These are phyloP conservation scores for Fusarium pseudograminearum DNA, from an alignment of 2,329 filamentous ascomycete species.

Conservation along the genomic window DNA sequence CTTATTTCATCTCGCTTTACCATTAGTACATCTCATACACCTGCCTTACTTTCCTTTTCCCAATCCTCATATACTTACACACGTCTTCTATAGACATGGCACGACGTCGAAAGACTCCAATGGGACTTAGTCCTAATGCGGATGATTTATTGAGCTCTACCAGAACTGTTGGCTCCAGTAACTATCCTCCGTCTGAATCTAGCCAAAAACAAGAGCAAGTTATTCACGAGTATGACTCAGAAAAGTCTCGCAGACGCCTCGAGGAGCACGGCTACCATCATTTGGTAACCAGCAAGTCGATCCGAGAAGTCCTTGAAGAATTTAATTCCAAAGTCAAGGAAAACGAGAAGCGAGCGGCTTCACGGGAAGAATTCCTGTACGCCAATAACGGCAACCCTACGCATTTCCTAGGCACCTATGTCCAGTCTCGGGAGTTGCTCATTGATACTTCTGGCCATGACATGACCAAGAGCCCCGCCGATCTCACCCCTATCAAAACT, in stretches of 20 bases:
- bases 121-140: neutral
- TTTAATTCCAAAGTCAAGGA: neutral
- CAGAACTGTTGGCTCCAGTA: too few relatives aligned
- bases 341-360: neutral
- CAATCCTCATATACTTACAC: neutral
- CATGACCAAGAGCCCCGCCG: neutral
- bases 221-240: neutral
- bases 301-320: neutral
- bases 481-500: neutral
- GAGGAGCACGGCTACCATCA: constrained; percentile 1
- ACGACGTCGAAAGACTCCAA: neutral
- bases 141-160: neutral
- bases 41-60: neutral
- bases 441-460: neutral
- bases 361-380: neutral
- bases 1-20: neutral
- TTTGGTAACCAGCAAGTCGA: neutral
- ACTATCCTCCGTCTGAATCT: neutral
- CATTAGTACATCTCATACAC: neutral
- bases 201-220: neutral
- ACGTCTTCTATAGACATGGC: neutral
- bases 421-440: neutral
- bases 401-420: neutral
- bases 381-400: neutral
- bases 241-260: neutral